Conservation (phyloP, 139 green algal genomes). For the Tetradesmus lagerheimii region DNA sequence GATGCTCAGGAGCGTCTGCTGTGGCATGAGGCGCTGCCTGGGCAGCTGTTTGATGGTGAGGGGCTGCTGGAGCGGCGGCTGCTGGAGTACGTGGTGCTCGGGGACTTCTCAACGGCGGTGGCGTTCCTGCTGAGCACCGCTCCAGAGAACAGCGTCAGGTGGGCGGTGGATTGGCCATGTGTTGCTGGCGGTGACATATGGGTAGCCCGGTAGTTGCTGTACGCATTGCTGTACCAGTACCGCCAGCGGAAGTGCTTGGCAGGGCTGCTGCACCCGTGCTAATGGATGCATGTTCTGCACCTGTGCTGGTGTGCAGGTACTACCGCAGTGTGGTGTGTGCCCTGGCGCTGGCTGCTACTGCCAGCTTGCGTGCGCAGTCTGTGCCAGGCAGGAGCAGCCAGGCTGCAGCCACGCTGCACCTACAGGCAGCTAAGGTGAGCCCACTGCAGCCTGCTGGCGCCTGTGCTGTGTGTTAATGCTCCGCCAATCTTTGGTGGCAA, state of each 20-base stretch:
- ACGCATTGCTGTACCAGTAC: neutral
- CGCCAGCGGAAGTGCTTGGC: neutral
- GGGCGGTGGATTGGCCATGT: too few relatives aligned
- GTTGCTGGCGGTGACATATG: too few relatives aligned
- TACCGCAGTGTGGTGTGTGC: conserved; percentile 82
- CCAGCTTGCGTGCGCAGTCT: conserved; percentile 42
- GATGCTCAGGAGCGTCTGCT: conserved; percentile 73
- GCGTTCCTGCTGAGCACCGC: conserved; percentile 82
- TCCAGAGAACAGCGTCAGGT: conserved; percentile 71
- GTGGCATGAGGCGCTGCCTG: conserved; percentile 80
- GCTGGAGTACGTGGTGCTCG: conserved; percentile 61
- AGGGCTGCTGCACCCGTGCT: neutral
- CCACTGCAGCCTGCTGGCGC: neutral
- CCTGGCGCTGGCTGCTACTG: conserved; percentile 77
- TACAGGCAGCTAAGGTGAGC: conserved; percentile 41
- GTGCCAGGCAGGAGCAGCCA: neutral
- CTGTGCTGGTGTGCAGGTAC: conserved; percentile 48
- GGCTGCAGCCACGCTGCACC: conserved; percentile 36
- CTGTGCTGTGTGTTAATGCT: neutral
- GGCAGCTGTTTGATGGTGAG: conserved; percentile 38
- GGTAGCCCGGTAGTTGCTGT: neutral
- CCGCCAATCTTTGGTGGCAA: too few relatives aligned
- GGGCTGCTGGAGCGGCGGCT: conserved; percentile 33
- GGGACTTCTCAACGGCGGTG: conserved; percentile 86
- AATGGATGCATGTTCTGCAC: neutral